Evolutionary conservation across 2,329 filamentous ascomycete species (phyloP), one percentile per base, ranked within the genome.

Genomic region (Aurifilum marmelostoma): DNA sequence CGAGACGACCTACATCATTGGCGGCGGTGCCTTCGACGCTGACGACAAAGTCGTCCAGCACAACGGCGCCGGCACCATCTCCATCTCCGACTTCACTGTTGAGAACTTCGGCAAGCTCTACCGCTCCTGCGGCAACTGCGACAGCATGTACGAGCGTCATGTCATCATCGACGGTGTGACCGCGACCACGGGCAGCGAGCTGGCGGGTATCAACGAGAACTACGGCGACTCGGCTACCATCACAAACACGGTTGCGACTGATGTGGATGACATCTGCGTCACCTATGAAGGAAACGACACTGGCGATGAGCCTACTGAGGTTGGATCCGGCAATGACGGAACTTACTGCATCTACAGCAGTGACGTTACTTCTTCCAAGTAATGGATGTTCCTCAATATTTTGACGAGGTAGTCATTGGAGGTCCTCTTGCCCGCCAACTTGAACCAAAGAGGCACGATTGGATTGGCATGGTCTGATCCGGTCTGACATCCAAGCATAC

Each of bases 51-150:
- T 80, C 34, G 71, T 80, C 27, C 80, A 81, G 73, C 78, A 79
- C 74, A 81, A 80, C 72, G 79, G 79, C 62, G 75, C 71, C 47
- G 79, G 79, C 65, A 79, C 77, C 11, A 67, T 78, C 12, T 67
- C 73, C 2, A 74, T 77, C 37, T 73, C 73, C 3, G 72, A 80
- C 70, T 80, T 81, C 76, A 82, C 80, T 71, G 81, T 76, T 66
- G 76, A 80, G 34, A 78, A 83, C 75, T 84, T 84, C 70, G 82
- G 83, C 68, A 85, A 85, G 74, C 74, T 85, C 52, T 83, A 83
- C 74, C 80, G 83, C 34, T 83, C 82, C 9, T 85, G 83, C 73
- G 83, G 83, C 66, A 85, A 85, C 78, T 80, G 74, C 70, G 68
- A 75, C 63, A 41, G 47, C 9, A 70, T 70, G 69, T 80, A 80